Percentiles rank a stretch among this genome's conserved stretches.
Conservation (phyloP, 2,329 filamentous ascomycete genomes). For the Trichoderma koningiopsis region DNA sequence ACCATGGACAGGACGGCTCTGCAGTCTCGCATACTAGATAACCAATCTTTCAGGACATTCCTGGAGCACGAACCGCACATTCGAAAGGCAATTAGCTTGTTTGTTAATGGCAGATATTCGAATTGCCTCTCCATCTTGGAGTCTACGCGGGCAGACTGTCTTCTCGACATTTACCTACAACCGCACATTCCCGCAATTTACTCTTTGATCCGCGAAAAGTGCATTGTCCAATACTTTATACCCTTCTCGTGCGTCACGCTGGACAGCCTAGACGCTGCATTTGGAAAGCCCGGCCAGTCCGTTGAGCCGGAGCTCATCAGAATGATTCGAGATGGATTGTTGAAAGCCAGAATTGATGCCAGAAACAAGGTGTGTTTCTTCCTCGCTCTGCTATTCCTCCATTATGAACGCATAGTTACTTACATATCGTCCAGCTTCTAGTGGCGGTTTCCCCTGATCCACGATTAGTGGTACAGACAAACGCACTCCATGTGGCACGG, state of each 20-base stretch:
- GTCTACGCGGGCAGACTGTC: slow-evolving; percentile 78
- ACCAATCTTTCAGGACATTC: slow-evolving; percentile 77
- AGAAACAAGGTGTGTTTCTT: slow-evolving; percentile 66
- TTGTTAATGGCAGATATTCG: slow-evolving; percentile 88
- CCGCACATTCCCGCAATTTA: slow-evolving; percentile 73
- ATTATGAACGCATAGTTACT: not conserved
- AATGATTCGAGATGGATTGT: slow-evolving; percentile 72
- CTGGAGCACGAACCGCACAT: slow-evolving; percentile 93
- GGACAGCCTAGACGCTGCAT: slow-evolving; percentile 74
- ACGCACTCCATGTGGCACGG: slow-evolving; percentile 67
- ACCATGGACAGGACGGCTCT: slow-evolving; percentile 82
- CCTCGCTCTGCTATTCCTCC: not conserved
- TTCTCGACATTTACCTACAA: slow-evolving; percentile 86
- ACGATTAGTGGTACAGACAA: slow-evolving; percentile 69
- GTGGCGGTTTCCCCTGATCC: slow-evolving; percentile 69
- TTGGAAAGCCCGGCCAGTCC: slow-evolving; percentile 63
- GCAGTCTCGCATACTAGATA: slow-evolving; percentile 76
- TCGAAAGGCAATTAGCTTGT: slow-evolving; percentile 84
- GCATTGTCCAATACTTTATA: slow-evolving; percentile 88
- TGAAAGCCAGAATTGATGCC: slow-evolving; percentile 82
- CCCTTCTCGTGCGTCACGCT: slow-evolving; percentile 89
- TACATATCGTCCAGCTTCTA: slow-evolving; percentile 57
- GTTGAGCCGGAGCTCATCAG: slow-evolving; percentile 74
- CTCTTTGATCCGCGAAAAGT: slow-evolving; percentile 78
- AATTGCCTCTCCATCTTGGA: slow-evolving; percentile 82